These are phyloP conservation scores for Coccomyxa subellipsoidea DNA, from an alignment of 163 green algal genomes.

Conservation along the genomic window DNA sequence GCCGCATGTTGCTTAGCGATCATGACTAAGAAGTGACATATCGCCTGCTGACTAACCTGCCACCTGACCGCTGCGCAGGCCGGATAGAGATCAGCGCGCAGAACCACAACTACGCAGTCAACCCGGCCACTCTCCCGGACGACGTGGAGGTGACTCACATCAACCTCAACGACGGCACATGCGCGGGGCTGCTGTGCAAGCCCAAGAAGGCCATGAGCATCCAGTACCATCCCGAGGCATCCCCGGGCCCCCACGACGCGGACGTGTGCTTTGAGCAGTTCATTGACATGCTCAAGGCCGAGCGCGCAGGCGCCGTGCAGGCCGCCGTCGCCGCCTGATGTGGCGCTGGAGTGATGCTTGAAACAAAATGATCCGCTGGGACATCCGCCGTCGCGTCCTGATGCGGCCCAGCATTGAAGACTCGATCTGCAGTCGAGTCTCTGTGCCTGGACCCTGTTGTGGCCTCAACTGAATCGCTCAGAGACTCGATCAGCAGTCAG, in stretches of 20 bases:
- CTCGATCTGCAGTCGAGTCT: too few species aligned
- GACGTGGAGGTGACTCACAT: constrained; percentile 94
- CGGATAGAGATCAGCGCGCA: constrained; percentile 95
- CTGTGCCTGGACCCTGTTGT: too few species aligned
- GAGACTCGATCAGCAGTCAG: too few species aligned
- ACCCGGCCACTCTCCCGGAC: constrained; percentile 80
- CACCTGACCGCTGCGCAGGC: constrained; percentile 61
- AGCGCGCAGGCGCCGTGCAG: constrained; percentile 6
- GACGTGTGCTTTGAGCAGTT: constrained; percentile 94
- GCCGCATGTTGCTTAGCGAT: too few species aligned
- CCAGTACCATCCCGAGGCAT: constrained; percentile 98
- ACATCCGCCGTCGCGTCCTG: too few species aligned
- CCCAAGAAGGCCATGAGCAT: constrained; percentile 87
- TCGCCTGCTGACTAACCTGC: too few species aligned
- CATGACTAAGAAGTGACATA: too few species aligned
- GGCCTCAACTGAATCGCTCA: too few species aligned
- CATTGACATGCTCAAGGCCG: constrained; percentile 73
- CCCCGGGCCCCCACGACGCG: constrained; percentile 93
- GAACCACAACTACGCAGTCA: constrained; percentile 99
- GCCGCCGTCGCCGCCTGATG: not conserved
- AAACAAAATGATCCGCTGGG: too few species aligned
- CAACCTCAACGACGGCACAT: constrained; percentile 99
- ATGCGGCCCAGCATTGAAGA: too few species aligned
- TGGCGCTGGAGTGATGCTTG: too few species aligned
- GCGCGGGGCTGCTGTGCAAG: constrained; percentile 76